Conservation (phyloP, 495 filamentous ascomycete species). For the Xylaria venustula region DNA sequence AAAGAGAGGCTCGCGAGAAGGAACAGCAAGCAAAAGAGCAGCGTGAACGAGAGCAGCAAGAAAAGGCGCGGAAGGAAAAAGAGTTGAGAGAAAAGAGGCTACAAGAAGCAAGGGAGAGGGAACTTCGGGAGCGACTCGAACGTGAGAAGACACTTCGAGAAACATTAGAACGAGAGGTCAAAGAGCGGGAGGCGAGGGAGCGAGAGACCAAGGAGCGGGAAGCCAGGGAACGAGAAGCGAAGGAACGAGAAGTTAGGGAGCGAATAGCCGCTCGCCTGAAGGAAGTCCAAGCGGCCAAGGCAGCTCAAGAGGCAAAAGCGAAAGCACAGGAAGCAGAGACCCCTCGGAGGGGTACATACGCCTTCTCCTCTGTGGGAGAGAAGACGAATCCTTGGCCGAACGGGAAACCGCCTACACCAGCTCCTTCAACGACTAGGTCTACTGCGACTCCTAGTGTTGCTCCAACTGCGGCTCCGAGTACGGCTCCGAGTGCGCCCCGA, state of each 20-base stretch:
- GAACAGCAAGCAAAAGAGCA: slow-evolving; percentile 29
- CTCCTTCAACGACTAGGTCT: slow-evolving; percentile 20
- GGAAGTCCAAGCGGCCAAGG: slow-evolving; percentile 25
- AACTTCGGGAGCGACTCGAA: slow-evolving; percentile 39
- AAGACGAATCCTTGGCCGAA: slow-evolving; percentile 58
- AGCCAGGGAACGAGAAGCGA: slow-evolving; percentile 42
- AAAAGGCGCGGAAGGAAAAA: slow-evolving; percentile 33
- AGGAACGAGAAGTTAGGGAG: slow-evolving; percentile 43
- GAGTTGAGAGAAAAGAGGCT: slow-evolving; percentile 34
- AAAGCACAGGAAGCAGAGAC: slow-evolving; percentile 30
- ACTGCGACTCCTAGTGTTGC: slow-evolving; percentile 18
- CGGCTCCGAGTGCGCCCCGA: slow-evolving; percentile 34
- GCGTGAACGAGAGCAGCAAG: slow-evolving; percentile 33
- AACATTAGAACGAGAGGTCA: slow-evolving; percentile 31
- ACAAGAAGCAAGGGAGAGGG: slow-evolving; percentile 31
- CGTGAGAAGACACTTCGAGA: slow-evolving; percentile 35
- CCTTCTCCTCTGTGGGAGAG: slow-evolving; percentile 55
- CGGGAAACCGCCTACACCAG: slow-evolving; percentile 40
- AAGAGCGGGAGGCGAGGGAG: slow-evolving; percentile 36
- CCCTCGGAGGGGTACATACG: slow-evolving; percentile 38
- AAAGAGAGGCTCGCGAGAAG: slow-evolving; percentile 36
- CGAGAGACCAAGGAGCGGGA: slow-evolving; percentile 48
- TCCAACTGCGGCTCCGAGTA: slow-evolving; percentile 39
- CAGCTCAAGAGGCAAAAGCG: slow-evolving; percentile 25
- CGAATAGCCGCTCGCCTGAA: slow-evolving; percentile 29